Conservation (phyloP, 1,284 basidiomycete genomes). For the Salmacisia buchloeana region DNA sequence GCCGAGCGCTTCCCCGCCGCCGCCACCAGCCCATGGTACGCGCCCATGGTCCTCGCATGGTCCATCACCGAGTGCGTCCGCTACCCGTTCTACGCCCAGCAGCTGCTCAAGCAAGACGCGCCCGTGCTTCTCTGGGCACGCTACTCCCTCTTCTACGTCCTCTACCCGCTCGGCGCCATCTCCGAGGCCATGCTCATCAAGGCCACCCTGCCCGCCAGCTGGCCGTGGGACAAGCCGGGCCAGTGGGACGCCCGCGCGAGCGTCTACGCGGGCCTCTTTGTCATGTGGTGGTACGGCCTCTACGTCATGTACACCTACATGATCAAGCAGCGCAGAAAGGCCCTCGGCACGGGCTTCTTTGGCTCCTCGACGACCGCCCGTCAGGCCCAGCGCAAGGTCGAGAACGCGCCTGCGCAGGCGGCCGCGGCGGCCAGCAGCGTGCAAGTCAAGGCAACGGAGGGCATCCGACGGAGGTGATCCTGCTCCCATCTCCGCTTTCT, state of each 20-base stretch:
- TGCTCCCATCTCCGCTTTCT: too few relatives aligned
- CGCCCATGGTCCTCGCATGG: conserved; percentile 91
- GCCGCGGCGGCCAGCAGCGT: neutral
- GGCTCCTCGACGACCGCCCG: neutral
- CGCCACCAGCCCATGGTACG: conserved; percentile 68
- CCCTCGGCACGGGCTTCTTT: conserved; percentile 57
- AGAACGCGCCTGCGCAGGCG: neutral
- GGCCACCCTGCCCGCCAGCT: conserved; percentile 63
- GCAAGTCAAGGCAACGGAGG: neutral
- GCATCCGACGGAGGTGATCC: neutral
- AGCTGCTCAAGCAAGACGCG: conserved; percentile 53
- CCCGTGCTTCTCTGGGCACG: conserved; percentile 52
- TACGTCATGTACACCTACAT: conserved; percentile 86
- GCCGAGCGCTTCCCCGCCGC: conserved; percentile 37
- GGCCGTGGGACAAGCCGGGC: conserved; percentile 20
- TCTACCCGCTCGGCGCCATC: conserved; percentile 85
- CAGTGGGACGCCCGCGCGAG: conserved; percentile 28
- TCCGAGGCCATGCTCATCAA: conserved; percentile 83
- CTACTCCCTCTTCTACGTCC: conserved; percentile 85
- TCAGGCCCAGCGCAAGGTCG: neutral
- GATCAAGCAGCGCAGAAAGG: conserved; percentile 74
- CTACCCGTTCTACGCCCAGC: conserved; percentile 79
- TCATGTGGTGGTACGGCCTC: conserved; percentile 84
- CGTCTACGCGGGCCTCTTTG: conserved; percentile 63
- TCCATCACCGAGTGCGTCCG: conserved; percentile 83